Evolutionary conservation across 2,329 filamentous ascomycete species (phyloP).

Genomic region (Lachnellula hyalina): DNA sequence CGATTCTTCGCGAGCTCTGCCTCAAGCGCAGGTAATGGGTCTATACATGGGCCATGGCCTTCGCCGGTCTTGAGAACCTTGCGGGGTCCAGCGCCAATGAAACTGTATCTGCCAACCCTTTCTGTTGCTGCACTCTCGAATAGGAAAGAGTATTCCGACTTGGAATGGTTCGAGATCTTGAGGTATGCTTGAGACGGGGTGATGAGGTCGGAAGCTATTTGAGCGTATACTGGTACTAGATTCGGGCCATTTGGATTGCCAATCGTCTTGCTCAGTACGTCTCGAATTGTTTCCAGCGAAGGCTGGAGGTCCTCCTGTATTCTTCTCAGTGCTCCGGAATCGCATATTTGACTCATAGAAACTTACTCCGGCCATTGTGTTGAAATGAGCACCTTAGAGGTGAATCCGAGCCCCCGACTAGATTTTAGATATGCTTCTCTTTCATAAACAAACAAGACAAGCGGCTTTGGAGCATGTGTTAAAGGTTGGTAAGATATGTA

Average conservation of each 20-base stretch:
- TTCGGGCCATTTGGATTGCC: constrained; percentile 57
- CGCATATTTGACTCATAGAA: constrained; percentile 16
- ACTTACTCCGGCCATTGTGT: constrained; percentile 27
- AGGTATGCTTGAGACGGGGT: constrained; percentile 95
- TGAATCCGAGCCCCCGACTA: background rate
- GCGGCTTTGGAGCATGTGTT: background rate
- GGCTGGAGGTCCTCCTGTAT: constrained; percentile 49
- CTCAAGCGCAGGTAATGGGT: constrained; percentile 80
- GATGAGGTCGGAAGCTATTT: constrained; percentile 86
- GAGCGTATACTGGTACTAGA: constrained; percentile 74
- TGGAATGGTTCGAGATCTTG: constrained; percentile 73
- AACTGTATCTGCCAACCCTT: constrained; percentile 91
- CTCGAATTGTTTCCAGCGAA: constrained; percentile 53
- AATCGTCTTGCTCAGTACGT: constrained; percentile 48
- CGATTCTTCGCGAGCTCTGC: constrained; percentile 72
- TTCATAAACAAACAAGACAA: background rate
- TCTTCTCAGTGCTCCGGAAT: constrained; percentile 16
- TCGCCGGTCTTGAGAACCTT: constrained; percentile 85
- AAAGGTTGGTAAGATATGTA: background rate
- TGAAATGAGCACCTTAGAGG: background rate
- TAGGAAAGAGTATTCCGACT: constrained; percentile 80
- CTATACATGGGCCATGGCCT: constrained; percentile 75
- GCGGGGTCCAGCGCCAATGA: constrained; percentile 74
- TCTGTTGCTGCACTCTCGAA: constrained; percentile 95
- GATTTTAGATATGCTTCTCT: background rate